Conservation (phyloP, 202 grass and related monocot species). For the Panicum hallii region DNA sequence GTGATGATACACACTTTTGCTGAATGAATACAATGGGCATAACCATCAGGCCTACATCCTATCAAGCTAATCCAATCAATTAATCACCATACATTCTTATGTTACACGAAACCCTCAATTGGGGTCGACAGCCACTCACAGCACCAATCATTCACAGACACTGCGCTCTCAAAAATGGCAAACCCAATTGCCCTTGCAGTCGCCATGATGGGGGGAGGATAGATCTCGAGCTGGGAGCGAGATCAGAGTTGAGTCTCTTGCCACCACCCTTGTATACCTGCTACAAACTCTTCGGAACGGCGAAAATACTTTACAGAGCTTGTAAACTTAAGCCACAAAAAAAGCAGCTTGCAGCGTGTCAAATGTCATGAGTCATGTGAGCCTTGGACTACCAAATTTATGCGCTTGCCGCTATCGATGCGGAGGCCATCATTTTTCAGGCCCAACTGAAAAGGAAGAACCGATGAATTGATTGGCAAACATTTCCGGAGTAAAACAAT, state of each 20-base stretch:
- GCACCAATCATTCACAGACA: slow-evolving; percentile 12
- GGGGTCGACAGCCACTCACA: slow-evolving; percentile 22
- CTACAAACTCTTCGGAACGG: slow-evolving; percentile 51
- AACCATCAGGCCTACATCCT: slow-evolving; percentile 50
- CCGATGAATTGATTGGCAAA: slow-evolving; percentile 56
- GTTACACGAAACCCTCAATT: slow-evolving; percentile 64
- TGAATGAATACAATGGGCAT: slow-evolving; percentile 52
- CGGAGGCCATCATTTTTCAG: slow-evolving; percentile 74
- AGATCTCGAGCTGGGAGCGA: slow-evolving; percentile 18
- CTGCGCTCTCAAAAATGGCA: slow-evolving; percentile 31
- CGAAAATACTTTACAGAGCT: slow-evolving; percentile 57
- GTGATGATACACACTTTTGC: slow-evolving; percentile 10
- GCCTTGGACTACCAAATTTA: slow-evolving; percentile 84
- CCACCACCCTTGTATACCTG: slow-evolving; percentile 42
- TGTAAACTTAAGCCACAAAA: slow-evolving; percentile 51
- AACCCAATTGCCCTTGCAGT: slow-evolving; percentile 34
- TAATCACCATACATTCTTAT: slow-evolving; percentile 54
- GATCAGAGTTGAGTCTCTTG: slow-evolving; percentile 40
- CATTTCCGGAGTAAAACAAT: slow-evolving; percentile 49
- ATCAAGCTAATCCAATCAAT: slow-evolving; percentile 60
- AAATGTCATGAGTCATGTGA: slow-evolving; percentile 89
- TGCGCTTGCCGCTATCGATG: slow-evolving; percentile 84
- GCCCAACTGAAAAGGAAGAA: slow-evolving; percentile 81
- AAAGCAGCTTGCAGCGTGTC: slow-evolving; percentile 52
- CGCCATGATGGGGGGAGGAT: slow-evolving; percentile 28